A percentile compares a stretch with the other conserved stretches of the same genome.
Conservation (phyloP, 768 basidiomycete species). For the Lentinula detonsa region DNA sequence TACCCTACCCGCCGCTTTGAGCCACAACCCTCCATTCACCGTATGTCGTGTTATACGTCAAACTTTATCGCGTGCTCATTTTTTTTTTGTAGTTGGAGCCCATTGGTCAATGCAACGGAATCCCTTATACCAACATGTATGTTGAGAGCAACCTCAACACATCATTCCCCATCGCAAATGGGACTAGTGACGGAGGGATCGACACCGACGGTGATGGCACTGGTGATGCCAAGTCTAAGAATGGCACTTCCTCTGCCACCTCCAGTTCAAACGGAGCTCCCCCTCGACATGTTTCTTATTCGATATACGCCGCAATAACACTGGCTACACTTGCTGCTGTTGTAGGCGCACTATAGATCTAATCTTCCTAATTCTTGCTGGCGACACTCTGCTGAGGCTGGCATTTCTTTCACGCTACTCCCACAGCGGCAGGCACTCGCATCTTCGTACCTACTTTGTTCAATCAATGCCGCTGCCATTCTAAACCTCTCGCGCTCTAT, state of each 20-base stretch:
- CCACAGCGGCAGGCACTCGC: not conserved
- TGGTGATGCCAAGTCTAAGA: constrained; percentile 21
- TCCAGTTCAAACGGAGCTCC: not conserved
- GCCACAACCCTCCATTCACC: constrained; percentile 56
- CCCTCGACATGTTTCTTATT: not conserved
- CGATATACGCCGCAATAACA: not conserved
- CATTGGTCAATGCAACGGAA: constrained; percentile 71
- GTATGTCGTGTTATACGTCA: constrained; percentile 28
- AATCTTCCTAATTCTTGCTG: not conserved
- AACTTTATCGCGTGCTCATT: not conserved
- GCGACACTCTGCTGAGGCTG: not conserved
- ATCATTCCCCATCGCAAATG: constrained; percentile 52
- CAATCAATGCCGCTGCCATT: not conserved
- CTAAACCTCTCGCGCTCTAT: not conserved
- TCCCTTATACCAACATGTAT: constrained; percentile 67
- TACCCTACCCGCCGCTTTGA: constrained; percentile 71
- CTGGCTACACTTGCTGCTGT: constrained; percentile 6
- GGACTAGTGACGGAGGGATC: constrained; percentile 24
- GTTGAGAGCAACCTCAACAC: constrained; percentile 74
- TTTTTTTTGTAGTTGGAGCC: constrained; percentile 47
- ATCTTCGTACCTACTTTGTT: not conserved
- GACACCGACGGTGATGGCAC: constrained; percentile 35
- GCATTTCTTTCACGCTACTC: too few relatives aligned
- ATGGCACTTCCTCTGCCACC: constrained; percentile 12
- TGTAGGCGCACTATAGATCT: not conserved